Evolutionary conservation across 1,284 basidiomycete species (phyloP).

Genomic region (Salmacisia buchloeana): DNA sequence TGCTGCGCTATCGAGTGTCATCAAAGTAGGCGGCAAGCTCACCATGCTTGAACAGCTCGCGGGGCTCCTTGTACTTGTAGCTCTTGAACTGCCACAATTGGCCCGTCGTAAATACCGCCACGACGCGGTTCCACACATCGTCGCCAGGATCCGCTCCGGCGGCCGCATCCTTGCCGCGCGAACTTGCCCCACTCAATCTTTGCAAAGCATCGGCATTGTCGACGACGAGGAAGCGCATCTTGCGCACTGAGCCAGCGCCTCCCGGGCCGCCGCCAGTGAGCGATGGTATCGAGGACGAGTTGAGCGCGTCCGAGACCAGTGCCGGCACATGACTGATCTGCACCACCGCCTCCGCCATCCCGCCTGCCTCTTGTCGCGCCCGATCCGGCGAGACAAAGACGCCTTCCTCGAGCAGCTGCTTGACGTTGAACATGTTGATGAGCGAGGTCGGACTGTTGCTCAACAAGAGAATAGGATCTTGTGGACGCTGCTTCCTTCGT

Average conservation of each 20-base stretch:
- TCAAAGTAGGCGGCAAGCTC: constrained; percentile 26
- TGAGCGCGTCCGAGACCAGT: neutral
- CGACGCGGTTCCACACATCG: constrained; percentile 68
- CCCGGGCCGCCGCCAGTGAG: too few species aligned
- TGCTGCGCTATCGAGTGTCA: neutral
- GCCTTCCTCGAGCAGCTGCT: constrained; percentile 83
- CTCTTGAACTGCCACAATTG: constrained; percentile 95
- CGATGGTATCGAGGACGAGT: too few species aligned
- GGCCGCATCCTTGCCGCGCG: neutral
- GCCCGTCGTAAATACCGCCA: constrained; percentile 94
- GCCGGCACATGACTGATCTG: constrained; percentile 28
- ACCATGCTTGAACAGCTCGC: constrained; percentile 87
- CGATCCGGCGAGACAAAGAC: constrained; percentile 57
- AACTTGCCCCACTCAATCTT: constrained; percentile 65
- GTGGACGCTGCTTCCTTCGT: constrained; percentile 38
- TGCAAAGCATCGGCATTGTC: constrained; percentile 85
- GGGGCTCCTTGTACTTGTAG: constrained; percentile 92
- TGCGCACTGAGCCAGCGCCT: constrained; percentile 50
- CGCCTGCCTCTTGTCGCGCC: constrained; percentile 37
- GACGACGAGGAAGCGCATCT: constrained; percentile 70
- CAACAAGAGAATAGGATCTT: constrained; percentile 85
- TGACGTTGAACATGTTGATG: constrained; percentile 96
- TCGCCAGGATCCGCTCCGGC: constrained; percentile 15
- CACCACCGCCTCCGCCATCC: constrained; percentile 35
- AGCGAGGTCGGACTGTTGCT: constrained; percentile 90